Base-by-base conservation (phyloP, 2,329 filamentous ascomycete genomes). In the Pestalotiopsis sp. region DNA sequence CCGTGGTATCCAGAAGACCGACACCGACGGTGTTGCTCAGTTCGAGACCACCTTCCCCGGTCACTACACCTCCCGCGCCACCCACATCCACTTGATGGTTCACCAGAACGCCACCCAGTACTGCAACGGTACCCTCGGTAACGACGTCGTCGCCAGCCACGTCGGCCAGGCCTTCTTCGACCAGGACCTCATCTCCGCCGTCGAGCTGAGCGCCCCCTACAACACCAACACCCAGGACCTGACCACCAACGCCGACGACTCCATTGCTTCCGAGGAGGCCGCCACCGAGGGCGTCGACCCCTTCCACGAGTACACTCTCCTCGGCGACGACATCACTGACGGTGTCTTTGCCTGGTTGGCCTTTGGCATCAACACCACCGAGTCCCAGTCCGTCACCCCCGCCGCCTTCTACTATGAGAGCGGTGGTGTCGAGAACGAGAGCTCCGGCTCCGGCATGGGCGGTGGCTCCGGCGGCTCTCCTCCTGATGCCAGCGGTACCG, bases 101-200 rank as follows among this genome's bases (percentile, higher is more conserved):
- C 84, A 87, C 75, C 69, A 77, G 45, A 78, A 81, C 70, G 81
- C 78, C 13, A 80, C 77, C 1, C 69, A 76, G 31, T 71, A 75
- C 49, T 59, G 75, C 23, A 85, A 85, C 75, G 73, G 85, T 74
- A 86, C 85, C 67, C 86, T 87, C 70, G 77, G 79, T 52, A 85
- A 83, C 70, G 82, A 83, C 14, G 82, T 79, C 64, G 17, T 20
- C 65, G 83, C 87, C 68, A 84, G 86, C 7, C 89, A 92, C 78
- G 84, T 91, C 57, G 90, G 90, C 20, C 90, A 92, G 76, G 75
- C 90, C 65, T 92, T 89, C 83, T 89, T 90, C 76, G 88, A 91
- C 76, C 86, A 91, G 75, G 81, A 83, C 71, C 84, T 92, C 7
- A 84, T 89, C 72, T 73, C 74, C 27, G 71, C 41, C 14, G 66